Percentiles rank a stretch among this genome's conserved stretches.
phyloP scores from a whole-genome alignment of 164 flowering plant genomes.

The Liriodendron chinense region DNA sequence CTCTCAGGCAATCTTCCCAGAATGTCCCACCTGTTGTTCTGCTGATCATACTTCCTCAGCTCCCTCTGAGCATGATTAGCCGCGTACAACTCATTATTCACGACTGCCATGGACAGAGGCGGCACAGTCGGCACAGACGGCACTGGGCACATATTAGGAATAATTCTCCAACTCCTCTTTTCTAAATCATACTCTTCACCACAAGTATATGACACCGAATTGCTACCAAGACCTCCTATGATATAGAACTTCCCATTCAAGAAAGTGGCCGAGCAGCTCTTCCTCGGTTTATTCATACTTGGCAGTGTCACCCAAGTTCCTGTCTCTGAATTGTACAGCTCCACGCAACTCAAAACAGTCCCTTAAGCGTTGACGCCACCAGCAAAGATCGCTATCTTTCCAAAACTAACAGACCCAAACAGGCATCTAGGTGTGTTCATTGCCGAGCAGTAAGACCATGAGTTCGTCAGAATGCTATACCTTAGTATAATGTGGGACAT shows the following conservation, averaged over 20 bases:
- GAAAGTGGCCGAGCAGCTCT: conserved; percentile 90
- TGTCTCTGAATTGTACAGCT: conserved; percentile 81
- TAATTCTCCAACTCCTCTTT: conserved; percentile 68
- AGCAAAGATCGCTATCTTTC: conserved; percentile 79
- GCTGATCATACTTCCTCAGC: conserved; percentile 68
- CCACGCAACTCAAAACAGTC: conserved; percentile 55
- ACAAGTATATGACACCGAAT: conserved; percentile 51
- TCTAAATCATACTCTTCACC: conserved; percentile 83
- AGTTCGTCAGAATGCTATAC: conserved; percentile 74
- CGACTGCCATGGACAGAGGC: conserved; percentile 90
- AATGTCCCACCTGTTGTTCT: conserved; percentile 44
- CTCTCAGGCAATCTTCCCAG: conserved; percentile 85
- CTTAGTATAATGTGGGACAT: conserved; percentile 56
- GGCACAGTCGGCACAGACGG: conserved; percentile 48
- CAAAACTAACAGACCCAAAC: conserved; percentile 90
- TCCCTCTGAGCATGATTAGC: conserved; percentile 81
- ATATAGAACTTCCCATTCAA: conserved; percentile 90
- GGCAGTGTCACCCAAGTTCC: conserved; percentile 63
- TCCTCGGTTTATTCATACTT: conserved; percentile 70
- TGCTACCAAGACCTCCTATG: conserved; percentile 70
- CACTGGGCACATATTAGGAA: conserved; percentile 76
- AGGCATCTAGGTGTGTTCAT: conserved; percentile 84
- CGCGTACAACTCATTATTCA: conserved; percentile 75
- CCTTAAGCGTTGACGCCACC: conserved; percentile 88
- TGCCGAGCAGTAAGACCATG: conserved; percentile 65